Conservation (phyloP, 768 basidiomycete species). For the Suillus luteus region DNA sequence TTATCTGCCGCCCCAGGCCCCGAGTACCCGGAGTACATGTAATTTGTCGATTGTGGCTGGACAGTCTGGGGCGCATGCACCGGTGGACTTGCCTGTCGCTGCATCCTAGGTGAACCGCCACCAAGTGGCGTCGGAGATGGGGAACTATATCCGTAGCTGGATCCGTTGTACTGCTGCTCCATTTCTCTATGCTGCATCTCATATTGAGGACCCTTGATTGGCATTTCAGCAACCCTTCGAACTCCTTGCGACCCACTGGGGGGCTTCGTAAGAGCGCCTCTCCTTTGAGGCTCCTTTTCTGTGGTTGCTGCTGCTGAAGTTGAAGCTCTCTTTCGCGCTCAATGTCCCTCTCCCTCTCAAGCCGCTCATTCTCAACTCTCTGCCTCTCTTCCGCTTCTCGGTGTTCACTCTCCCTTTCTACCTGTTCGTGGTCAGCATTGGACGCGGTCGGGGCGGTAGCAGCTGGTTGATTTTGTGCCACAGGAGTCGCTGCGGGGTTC, state of each 20-base stretch:
- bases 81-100: conserved; percentile 30
- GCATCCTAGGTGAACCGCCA: conserved; percentile 23
- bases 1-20: conserved; percentile 30
- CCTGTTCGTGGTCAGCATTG: conserved; percentile 36
- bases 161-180: conserved; percentile 78
- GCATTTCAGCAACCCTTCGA: conserved; percentile 78
- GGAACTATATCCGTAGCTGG: conserved; percentile 29
- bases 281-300: conserved; percentile 42
- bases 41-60: conserved; percentile 32
- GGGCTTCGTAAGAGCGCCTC: conserved; percentile 69
- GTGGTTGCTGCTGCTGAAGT: conserved; percentile 39
- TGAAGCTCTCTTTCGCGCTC: conserved; percentile 25
- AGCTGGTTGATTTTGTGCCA: conserved; percentile 29
- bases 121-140: conserved; percentile 28
- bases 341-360: conserved; percentile 52
- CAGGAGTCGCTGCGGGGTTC: conserved; percentile 41
- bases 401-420: conserved; percentile 34
- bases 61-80: conserved; percentile 31
- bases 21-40: conserved; percentile 22
- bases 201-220: conserved; percentile 87
- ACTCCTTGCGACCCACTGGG: conserved; percentile 48
- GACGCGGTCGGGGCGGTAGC: conserved; percentile 28
- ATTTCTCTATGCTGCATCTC: conserved; percentile 93
- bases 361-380: conserved; percentile 40
- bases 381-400: conserved; percentile 44